Conservation (phyloP, 352 stramenopile genomes). For the Phytophthora sp. region DNA sequence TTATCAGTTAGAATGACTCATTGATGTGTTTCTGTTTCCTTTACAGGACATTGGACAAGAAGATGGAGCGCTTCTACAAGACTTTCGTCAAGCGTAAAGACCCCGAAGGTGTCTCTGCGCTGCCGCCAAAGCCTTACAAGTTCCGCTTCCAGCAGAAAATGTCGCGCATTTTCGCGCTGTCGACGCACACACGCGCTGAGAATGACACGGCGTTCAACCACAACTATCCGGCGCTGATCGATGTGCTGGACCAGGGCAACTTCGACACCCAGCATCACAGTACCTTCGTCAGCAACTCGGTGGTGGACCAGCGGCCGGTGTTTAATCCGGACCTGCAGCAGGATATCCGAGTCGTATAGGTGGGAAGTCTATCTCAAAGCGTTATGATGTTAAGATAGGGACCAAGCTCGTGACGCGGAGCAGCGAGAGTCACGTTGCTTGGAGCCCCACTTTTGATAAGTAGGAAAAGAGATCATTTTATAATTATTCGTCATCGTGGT, state of each 20-base stretch:
- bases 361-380: constrained; percentile 8
- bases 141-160: constrained; percentile 93
- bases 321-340: constrained; percentile 55
- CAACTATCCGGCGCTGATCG: constrained; percentile 77
- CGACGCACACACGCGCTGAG: constrained; percentile 59
- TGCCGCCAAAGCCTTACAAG: constrained; percentile 91
- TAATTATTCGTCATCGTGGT: constrained; percentile 14
- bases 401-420: neutral
- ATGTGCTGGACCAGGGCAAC: constrained; percentile 82
- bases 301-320: constrained; percentile 53
- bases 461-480: constrained; percentile 35
- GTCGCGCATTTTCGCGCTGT: constrained; percentile 87
- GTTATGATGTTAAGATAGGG: constrained; percentile 31
- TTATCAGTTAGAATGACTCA: constrained; percentile 10
- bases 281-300: constrained; percentile 55
- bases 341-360: constrained; percentile 51
- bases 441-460: constrained; percentile 32
- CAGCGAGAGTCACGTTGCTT: constrained; percentile 2
- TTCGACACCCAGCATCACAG: constrained; percentile 60
- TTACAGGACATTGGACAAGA: constrained; percentile 88
- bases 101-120: constrained; percentile 84
- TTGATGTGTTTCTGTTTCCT: constrained; percentile 13
- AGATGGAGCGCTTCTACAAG: constrained; percentile 93
- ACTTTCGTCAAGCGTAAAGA: constrained; percentile 88
- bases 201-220: constrained; percentile 78